Conservation (phyloP, 1,139 yeast species). For the Debaryomyces udenii region DNA sequence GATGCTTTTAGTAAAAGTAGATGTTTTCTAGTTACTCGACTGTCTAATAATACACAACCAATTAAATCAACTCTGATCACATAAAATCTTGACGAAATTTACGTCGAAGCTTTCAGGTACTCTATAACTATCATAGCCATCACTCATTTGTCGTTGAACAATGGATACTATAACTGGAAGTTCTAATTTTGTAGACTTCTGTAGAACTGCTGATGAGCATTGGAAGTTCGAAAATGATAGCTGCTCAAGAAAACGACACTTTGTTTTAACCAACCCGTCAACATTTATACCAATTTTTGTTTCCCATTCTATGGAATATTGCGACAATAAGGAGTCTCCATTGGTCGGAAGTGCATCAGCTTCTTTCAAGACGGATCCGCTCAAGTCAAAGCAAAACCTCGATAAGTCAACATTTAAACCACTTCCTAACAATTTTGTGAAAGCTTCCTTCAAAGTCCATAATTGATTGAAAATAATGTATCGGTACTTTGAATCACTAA, state of each 20-base stretch:
- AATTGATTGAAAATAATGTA: constrained; percentile 50
- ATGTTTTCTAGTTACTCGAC: no score
- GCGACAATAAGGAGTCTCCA: not conserved
- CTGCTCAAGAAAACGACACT: constrained; percentile 13
- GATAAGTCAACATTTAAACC: constrained; percentile 61
- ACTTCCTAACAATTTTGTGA: constrained; percentile 60
- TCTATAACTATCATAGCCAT: no score
- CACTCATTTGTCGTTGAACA: constrained; percentile 15
- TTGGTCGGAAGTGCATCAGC: not conserved
- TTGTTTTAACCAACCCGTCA: constrained; percentile 10
- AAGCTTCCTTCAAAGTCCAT: constrained; percentile 79
- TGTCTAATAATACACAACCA: no score
- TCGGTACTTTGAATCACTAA: constrained; percentile 18
- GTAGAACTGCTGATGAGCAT: constrained; percentile 26
- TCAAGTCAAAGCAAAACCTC: constrained; percentile 20
- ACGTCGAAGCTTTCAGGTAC: constrained; percentile 9
- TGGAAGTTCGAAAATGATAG: constrained; percentile 18
- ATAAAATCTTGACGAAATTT: constrained; percentile 3
- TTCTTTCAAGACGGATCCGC: not conserved
- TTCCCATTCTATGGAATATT: constrained; percentile 17
- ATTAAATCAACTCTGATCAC: not conserved
- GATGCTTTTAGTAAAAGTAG: no score
- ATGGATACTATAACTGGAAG: constrained; percentile 33
- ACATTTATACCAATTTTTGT: constrained; percentile 15
- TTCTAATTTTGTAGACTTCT: constrained; percentile 11